Percentiles rank a stretch among this genome's conserved stretches.
phyloP scores from a whole-genome alignment of 768 basidiomycete species.

The Pholiota conissans region DNA sequence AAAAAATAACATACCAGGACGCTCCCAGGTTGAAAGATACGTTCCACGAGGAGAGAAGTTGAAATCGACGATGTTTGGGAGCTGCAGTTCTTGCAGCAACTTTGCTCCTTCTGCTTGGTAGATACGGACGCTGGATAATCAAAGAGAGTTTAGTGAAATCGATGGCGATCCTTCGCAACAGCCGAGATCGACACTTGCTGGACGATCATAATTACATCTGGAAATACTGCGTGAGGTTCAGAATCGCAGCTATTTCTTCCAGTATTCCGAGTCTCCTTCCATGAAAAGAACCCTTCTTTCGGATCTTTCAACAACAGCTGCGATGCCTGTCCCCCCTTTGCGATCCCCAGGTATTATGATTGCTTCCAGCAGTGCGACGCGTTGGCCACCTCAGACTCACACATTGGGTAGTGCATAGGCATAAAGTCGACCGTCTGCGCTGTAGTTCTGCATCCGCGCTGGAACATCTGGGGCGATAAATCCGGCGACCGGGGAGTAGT shows the following conservation, averaged over 20 bases:
- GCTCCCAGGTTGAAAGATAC: slow-evolving; percentile 94
- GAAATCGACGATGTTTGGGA: slow-evolving; percentile 80
- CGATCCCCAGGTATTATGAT: no score
- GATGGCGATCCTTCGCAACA: background rate
- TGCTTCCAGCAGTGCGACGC: no score
- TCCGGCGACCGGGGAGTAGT: slow-evolving; percentile 63
- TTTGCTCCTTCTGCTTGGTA: slow-evolving; percentile 72
- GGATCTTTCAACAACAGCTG: no score
- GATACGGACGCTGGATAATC: slow-evolving; percentile 62
- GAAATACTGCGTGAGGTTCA: no score
- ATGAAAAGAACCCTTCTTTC: no score
- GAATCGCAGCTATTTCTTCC: no score
- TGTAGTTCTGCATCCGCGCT: slow-evolving; percentile 78
- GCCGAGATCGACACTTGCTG: background rate
- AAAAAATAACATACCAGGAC: slow-evolving; percentile 55
- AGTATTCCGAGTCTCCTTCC: no score
- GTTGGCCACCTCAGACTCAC: no score
- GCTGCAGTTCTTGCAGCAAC: slow-evolving; percentile 71
- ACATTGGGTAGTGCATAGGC: slow-evolving; percentile 77
- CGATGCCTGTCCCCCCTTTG: no score
- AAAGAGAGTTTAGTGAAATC: background rate
- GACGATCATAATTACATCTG: no score
- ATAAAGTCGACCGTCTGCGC: slow-evolving; percentile 83
- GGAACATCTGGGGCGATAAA: slow-evolving; percentile 70
- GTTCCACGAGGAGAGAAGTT: slow-evolving; percentile 93